phyloP scores from a whole-genome alignment of 2,329 filamentous ascomycete genomes.

The Hypoxylon sp. region DNA sequence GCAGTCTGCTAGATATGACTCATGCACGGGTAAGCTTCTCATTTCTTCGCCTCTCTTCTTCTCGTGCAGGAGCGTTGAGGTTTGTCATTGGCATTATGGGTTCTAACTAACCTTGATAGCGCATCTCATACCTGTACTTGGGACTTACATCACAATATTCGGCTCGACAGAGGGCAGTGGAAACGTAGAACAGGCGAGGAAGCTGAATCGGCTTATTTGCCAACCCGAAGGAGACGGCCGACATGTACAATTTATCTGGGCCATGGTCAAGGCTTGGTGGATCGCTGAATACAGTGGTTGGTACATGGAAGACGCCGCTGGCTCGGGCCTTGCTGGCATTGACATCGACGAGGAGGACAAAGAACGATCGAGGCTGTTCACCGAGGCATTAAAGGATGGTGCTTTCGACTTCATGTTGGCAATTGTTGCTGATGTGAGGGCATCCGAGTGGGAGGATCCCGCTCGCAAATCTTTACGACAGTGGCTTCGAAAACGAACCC shows the following conservation, averaged over 20 bases:
- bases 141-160: constrained; percentile 78
- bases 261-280: constrained; percentile 85
- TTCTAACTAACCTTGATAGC: constrained; percentile 56
- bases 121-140: constrained; percentile 83
- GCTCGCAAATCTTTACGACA: constrained; percentile 82
- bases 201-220: constrained; percentile 74
- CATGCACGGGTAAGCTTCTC: constrained; percentile 33
- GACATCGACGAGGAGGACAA: constrained; percentile 75
- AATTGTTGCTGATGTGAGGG: constrained; percentile 81
- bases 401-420: constrained; percentile 92
- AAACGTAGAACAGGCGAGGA: constrained; percentile 72
- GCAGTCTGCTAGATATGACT: constrained; percentile 78
- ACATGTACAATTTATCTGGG: constrained; percentile 78
- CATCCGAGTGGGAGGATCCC: constrained; percentile 86
- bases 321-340: constrained; percentile 65
- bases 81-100: not conserved
- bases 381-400: constrained; percentile 82
- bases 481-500: constrained; percentile 83
- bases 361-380: constrained; percentile 75
- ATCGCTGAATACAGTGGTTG: constrained; percentile 91
- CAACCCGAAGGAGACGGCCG: constrained; percentile 74
- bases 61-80: not conserved
- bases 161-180: constrained; percentile 78
- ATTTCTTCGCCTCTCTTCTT: not conserved
- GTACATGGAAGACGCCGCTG: constrained; percentile 77